phyloP scores from a whole-genome alignment of 139 green algal genomes.

The Nannochloris sp. region DNA sequence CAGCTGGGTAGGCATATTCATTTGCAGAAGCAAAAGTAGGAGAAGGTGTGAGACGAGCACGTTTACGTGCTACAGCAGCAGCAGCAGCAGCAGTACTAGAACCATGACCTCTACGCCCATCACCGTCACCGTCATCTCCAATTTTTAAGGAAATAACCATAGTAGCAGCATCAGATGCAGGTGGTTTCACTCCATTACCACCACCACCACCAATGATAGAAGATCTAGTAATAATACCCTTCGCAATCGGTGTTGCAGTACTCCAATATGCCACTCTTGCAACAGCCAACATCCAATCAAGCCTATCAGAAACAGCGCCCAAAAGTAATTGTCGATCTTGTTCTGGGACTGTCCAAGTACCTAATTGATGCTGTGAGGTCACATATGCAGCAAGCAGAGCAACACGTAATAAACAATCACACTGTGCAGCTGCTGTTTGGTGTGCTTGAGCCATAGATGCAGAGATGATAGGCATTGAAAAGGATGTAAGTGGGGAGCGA shows the following conservation, averaged over 20 bases:
- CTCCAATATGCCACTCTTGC: constrained; percentile 13
- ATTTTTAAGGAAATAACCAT: no score
- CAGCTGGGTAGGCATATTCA: not conserved
- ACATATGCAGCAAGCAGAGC: constrained; percentile 11
- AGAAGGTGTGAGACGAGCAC: not conserved
- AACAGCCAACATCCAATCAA: constrained; percentile 4
- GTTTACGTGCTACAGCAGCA: not conserved
- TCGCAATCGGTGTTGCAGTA: not conserved
- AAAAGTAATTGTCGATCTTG: constrained; percentile 1
- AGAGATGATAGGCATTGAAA: not conserved
- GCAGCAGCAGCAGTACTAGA: not conserved
- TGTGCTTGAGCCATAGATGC: constrained; percentile 1
- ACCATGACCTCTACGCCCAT: not conserved
- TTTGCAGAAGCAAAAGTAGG: no score
- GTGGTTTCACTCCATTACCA: not conserved
- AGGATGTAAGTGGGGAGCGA: not conserved
- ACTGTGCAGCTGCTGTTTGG: not conserved
- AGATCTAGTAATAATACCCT: no score
- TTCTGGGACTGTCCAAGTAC: not conserved
- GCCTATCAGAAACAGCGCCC: not conserved
- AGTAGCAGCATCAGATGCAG: not conserved
- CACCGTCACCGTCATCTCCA: constrained; percentile 7
- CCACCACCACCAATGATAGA: not conserved
- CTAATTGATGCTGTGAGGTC: not conserved
- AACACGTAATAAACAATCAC: not conserved